Evolutionary conservation across 176 grass and related monocot genomes (phyloP).

Genomic region (Rhynchospora pubera): DNA sequence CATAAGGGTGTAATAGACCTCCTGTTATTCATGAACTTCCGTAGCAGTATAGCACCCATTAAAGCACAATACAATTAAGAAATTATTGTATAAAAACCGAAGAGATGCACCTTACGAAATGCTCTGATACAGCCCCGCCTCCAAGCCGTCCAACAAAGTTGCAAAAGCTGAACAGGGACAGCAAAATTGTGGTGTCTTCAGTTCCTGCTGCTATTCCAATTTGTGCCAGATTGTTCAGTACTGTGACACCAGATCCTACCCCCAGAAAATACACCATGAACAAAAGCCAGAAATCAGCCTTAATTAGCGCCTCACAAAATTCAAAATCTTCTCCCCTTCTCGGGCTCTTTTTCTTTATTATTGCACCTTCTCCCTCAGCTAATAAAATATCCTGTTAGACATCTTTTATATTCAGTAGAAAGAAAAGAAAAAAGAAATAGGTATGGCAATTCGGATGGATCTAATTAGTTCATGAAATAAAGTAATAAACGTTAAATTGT

Average conservation of each 20-base stretch:
- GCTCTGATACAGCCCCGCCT: slow-evolving; percentile 64
- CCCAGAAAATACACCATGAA: slow-evolving; percentile 79
- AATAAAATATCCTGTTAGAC: slow-evolving; percentile 48
- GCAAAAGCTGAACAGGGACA: slow-evolving; percentile 80
- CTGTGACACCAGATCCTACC: slow-evolving; percentile 85
- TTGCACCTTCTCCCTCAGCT: slow-evolving; percentile 78
- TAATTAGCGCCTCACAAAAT: slow-evolving; percentile 76
- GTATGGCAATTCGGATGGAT: not conserved
- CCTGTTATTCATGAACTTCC: not conserved
- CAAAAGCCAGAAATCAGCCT: slow-evolving; percentile 84
- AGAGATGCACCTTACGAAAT: slow-evolving; percentile 69
- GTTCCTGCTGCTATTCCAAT: slow-evolving; percentile 74
- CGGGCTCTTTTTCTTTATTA: slow-evolving; percentile 66
- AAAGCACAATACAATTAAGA: not conserved
- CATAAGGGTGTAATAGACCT: not conserved
- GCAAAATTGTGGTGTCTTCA: slow-evolving; percentile 64
- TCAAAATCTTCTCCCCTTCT: slow-evolving; percentile 90
- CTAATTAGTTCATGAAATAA: not conserved
- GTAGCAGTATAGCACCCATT: not conserved
- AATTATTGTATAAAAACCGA: not conserved
- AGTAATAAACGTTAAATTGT: not conserved
- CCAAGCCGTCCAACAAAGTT: slow-evolving; percentile 77
- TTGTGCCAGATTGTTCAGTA: slow-evolving; percentile 93
- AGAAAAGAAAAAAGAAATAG: not conserved
- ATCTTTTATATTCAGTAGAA: not conserved